Evolutionary conservation across 805 yeast species (phyloP).

Genomic region (Candida palmyrensis): DNA sequence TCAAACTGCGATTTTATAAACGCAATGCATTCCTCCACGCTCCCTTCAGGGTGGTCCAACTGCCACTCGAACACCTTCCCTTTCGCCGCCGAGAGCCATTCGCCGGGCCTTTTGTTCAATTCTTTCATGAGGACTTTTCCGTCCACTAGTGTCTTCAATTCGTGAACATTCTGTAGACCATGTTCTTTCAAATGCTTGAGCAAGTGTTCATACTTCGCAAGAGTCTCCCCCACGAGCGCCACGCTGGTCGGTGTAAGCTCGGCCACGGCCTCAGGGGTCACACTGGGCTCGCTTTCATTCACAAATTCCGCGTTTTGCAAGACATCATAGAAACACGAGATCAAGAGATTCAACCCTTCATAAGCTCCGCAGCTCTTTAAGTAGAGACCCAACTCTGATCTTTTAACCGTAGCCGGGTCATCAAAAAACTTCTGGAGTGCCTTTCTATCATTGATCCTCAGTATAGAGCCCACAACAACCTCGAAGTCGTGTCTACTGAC

Average conservation of each 20-base stretch:
- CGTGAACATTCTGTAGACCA: constrained; percentile 39
- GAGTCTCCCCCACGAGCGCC: no score
- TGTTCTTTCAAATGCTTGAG: constrained; percentile 23
- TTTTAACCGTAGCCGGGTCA: constrained; percentile 15
- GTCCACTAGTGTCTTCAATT: constrained; percentile 62
- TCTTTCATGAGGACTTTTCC: constrained; percentile 61
- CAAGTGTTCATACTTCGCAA: constrained; percentile 27
- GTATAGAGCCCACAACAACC: constrained; percentile 41
- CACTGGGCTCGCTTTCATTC: no score
- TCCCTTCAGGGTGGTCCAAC: constrained; percentile 59
- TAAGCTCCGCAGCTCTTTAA: constrained; percentile 50
- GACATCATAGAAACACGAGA: constrained; percentile 31
- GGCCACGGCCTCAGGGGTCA: no score
- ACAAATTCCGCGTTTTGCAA: constrained; percentile 6
- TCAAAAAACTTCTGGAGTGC: constrained; percentile 15
- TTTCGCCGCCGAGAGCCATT: constrained; percentile 68
- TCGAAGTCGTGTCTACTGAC: constrained; percentile 54
- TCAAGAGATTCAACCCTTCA: constrained; percentile 41
- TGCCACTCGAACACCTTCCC: constrained; percentile 67
- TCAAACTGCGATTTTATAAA: constrained; percentile 29
- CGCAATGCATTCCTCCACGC: constrained; percentile 50
- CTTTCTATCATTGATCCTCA: constrained; percentile 14
- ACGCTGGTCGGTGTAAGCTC: no score
- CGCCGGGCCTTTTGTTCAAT: constrained; percentile 68
- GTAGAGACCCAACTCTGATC: constrained; percentile 59